A percentile compares a stretch with the other conserved stretches of the same genome.
Evolutionary conservation across 2,329 filamentous ascomycete species (phyloP).

Genomic region (Davidsoniella australis): DNA sequence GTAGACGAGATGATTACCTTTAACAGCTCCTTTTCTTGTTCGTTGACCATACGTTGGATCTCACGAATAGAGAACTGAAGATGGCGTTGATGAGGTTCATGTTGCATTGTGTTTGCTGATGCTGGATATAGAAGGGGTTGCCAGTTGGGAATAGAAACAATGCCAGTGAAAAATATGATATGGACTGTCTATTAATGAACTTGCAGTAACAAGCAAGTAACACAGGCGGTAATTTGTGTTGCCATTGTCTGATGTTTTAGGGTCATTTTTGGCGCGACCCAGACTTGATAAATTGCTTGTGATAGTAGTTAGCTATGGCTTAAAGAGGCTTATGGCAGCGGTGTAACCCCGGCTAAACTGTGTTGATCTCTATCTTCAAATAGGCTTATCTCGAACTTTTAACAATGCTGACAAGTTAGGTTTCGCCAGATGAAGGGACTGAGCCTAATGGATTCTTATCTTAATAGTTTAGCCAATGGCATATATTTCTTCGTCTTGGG

Average conservation of each 20-base stretch:
- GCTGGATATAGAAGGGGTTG: neutral
- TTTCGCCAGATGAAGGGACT: too few species aligned
- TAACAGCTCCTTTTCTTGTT: constrained; percentile 34
- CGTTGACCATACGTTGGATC: constrained; percentile 40
- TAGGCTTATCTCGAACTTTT: too few species aligned
- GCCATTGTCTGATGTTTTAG: neutral
- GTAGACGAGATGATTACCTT: constrained; percentile 21
- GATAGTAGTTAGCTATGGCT: neutral
- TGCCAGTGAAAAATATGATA: neutral
- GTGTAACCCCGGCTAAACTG: constrained; percentile 5
- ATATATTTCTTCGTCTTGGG: too few species aligned
- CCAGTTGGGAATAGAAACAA: neutral
- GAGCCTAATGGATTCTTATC: too few species aligned
- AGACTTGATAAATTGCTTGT: neutral
- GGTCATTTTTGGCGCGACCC: neutral
- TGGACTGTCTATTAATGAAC: neutral
- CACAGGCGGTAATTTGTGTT: neutral
- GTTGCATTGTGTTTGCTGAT: neutral
- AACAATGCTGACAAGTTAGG: too few species aligned
- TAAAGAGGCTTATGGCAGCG: neutral
- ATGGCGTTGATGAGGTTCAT: constrained; percentile 27
- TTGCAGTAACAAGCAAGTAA: neutral
- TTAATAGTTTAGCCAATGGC: too few species aligned
- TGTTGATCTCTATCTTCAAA: neutral
- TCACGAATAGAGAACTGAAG: constrained; percentile 52